Evolutionary conservation across 495 filamentous ascomycete species (phyloP).

Genomic region (Aspergillus funiculosus): DNA sequence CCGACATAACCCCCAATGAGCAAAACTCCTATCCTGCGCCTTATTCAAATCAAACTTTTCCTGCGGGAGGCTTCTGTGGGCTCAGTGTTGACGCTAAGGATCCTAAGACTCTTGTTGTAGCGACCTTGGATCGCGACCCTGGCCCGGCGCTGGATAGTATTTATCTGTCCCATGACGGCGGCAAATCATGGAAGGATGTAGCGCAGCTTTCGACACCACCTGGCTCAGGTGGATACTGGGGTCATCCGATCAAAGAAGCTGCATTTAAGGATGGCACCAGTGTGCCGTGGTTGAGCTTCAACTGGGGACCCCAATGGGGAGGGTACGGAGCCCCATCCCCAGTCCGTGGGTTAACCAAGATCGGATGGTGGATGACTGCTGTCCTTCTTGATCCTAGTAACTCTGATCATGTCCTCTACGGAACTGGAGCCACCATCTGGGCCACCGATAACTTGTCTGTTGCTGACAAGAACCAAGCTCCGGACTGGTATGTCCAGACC

Average conservation of each 20-base stretch:
- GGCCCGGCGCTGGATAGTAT: constrained; percentile 17
- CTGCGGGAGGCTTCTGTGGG: constrained; percentile 16
- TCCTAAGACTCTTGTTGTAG: constrained; percentile 15
- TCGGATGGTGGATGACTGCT: constrained; percentile 61
- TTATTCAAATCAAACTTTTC: constrained; percentile 11
- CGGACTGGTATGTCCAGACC: constrained; percentile 45
- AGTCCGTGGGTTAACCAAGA: constrained; percentile 22
- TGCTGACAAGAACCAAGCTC: constrained; percentile 48
- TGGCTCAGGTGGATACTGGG: constrained; percentile 41
- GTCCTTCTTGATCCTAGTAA: constrained; percentile 55
- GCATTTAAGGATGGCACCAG: constrained; percentile 34
- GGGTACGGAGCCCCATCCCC: constrained; percentile 19
- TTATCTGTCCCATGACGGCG: constrained; percentile 18
- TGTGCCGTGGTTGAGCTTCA: constrained; percentile 20
- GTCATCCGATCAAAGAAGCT: constrained; percentile 35
- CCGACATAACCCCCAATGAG: constrained; percentile 14
- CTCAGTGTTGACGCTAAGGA: constrained; percentile 15
- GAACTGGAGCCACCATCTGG: constrained; percentile 53
- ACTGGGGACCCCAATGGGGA: constrained; percentile 19
- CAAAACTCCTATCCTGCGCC: constrained; percentile 15
- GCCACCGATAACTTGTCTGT: constrained; percentile 30
- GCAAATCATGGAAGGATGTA: constrained; percentile 18
- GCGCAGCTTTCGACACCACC: constrained; percentile 15
- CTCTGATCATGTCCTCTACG: constrained; percentile 56
- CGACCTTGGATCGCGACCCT: constrained; percentile 14